Base-by-base conservation (phyloP, 2,329 filamentous ascomycete species). In the Dryadomyces sulphureus region DNA sequence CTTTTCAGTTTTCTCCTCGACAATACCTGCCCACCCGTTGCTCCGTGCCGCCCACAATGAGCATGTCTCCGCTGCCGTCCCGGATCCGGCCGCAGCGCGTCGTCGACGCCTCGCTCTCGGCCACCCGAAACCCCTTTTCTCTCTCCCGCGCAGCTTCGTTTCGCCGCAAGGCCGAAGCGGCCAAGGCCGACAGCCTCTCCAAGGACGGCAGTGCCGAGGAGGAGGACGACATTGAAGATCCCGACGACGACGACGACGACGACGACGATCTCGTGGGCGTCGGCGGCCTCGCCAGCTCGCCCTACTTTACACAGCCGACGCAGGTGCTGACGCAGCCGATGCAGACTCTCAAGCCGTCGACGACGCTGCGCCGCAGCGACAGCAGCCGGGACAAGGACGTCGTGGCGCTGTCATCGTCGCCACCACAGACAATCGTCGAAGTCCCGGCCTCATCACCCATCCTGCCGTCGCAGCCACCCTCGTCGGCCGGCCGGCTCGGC, bases 401-500 rank as follows among this genome's bases (percentile, higher is more conserved):
- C 8, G 24, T 51, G 7, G 39, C 46, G n/a, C 45, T 62, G 38
- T 34, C 60, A 39, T 67, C 70, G 7, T 72, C 72, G 0, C 44
- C 52, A 11, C 39, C 46, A 5, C 54, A 61, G 22, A 65, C 66
- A 30, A 55, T 67, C 17, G 59, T 95, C 47, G 89, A 94, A 60
- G 89, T 95, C 3, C 80, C 82, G 25, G 85, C 86, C n/a, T 95
- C 89, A 3, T 95, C 90, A 1, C 89, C 88, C 2, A 71, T 80
- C 48, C 73, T 74, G 49, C 57, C 40, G 24, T 46, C 47, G 27
- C 42, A n/a, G 17, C 21, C 16, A 42, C 49, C 39, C 53, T 47
- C 44, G 51, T 47, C 43, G 38, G 40, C 25, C 12, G 66, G 66
- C 39, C 60, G 68, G 27, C 56, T 81, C 38, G 75, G 72, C 20